phyloP scores from a whole-genome alignment of 164 flowering plant genomes.

The Umbellularia californica region DNA sequence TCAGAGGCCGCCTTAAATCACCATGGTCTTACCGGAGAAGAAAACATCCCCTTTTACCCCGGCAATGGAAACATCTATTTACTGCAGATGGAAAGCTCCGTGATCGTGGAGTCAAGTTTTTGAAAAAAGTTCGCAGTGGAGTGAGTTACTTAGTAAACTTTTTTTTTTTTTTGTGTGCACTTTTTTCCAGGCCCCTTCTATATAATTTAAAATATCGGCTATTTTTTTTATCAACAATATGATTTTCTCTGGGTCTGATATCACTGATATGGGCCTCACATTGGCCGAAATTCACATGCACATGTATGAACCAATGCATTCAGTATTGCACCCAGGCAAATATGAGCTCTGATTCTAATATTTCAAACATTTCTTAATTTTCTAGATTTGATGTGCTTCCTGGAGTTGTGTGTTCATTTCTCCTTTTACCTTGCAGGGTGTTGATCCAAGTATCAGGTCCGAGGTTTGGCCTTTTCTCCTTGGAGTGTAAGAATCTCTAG shows the following conservation, averaged over 20 bases:
- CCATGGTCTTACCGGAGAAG: slow-evolving; percentile 96
- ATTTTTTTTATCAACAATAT: no score
- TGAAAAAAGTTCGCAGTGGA: slow-evolving; percentile 93
- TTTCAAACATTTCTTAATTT: not conserved
- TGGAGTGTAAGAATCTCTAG: slow-evolving; percentile 71
- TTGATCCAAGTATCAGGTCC: slow-evolving; percentile 77
- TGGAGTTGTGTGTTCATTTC: not conserved
- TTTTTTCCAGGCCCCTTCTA: not conserved
- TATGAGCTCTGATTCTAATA: not conserved
- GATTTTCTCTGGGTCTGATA: not conserved
- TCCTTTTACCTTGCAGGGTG: slow-evolving; percentile 51
- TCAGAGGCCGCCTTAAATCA: slow-evolving; percentile 75
- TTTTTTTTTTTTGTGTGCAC: not conserved
- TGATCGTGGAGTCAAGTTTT: slow-evolving; percentile 74
- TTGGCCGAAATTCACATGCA: not conserved
- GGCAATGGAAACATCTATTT: slow-evolving; percentile 70
- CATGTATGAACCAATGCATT: not conserved
- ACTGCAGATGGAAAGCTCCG: slow-evolving; percentile 75
- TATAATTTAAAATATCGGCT: not conserved
- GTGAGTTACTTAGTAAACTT: slow-evolving; percentile 39
- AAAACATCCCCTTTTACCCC: slow-evolving; percentile 69
- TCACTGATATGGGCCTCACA: not conserved
- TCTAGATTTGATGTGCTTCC: not conserved
- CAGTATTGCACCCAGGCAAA: not conserved
- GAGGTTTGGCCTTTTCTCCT: slow-evolving; percentile 99